Base-by-base conservation (phyloP, 2,329 filamentous ascomycete genomes). In the Hypoxylon sp. region DNA sequence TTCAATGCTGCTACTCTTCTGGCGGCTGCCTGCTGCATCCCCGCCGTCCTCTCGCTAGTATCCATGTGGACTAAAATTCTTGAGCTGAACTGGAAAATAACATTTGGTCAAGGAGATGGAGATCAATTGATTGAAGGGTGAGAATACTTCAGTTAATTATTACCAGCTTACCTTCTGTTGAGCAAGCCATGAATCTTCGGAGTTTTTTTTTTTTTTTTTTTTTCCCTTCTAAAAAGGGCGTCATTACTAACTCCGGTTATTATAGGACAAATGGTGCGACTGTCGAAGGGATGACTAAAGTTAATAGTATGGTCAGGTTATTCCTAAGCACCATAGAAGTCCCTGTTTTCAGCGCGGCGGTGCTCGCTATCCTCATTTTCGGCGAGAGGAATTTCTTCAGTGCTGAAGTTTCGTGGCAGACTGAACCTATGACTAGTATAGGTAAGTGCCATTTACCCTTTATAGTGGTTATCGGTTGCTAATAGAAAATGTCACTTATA, bases 311-410 rank as follows among this genome's bases (percentile, higher is more conserved):
- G 66, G 85, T 91, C 56, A 81, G 83, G 0, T 80, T 80, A 9
- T 87, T 88, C 29, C 80, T 89, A 11, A 84, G 80, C 13, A 87
- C 84, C 35, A 82, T 90, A 1, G 87, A 89, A 61, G 81, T 90
- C 3, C 87, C 87, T 0, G 71, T 92, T 0, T 90, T 91, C 61
- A 84, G 82, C 0, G 86, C 82, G 5, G 87, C 87, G 1, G 86
- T 90, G 0, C 63, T 91, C 0, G 84, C 86, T 1, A 87, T 91
- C 4, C 79, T 92, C 3, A 80, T 89, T 3, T 77, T 89, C 0
- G 90, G 90, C 0, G 90, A 92, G 77, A 81, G 82, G 33, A 92
- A 92, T 70, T 88, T 92, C 70, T 91, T 84, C 71, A 91, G 87
- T 52, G 19, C 60, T 0, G 87, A 86, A 61, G 81, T 92, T 3